A percentile compares a stretch with the other conserved stretches of the same genome.
phyloP scores from a whole-genome alignment of 176 grass and related monocot genomes.

The Musa troglodytarum region DNA sequence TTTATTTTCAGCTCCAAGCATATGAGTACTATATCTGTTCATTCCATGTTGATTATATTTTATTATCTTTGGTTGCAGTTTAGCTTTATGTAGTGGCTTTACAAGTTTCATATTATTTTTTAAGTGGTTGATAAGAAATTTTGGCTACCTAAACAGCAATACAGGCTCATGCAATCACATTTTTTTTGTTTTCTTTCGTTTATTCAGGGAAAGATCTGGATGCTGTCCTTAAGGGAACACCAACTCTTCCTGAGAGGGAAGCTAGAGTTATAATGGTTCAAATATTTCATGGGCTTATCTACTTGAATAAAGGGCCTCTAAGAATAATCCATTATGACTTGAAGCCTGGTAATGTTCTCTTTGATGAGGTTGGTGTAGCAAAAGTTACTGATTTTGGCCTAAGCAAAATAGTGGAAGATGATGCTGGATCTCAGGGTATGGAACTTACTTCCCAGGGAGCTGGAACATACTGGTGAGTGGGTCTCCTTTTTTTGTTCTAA shows the following conservation, averaged over 20 bases:
- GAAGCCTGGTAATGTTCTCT: constrained; percentile 96
- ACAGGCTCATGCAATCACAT: constrained; percentile 22
- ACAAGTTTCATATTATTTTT: not conserved
- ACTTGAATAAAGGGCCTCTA: constrained; percentile 93
- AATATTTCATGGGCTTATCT: constrained; percentile 95
- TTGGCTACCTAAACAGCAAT: not conserved
- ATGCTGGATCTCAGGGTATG: constrained; percentile 99
- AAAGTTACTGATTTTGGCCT: constrained; percentile 99
- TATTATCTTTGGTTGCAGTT: no score
- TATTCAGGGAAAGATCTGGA: constrained; percentile 93
- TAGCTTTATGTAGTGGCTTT: no score
- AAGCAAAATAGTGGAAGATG: constrained; percentile 99
- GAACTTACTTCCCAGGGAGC: constrained; percentile 97
- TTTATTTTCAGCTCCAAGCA: no score
- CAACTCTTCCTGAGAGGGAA: constrained; percentile 96
- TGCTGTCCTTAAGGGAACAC: constrained; percentile 88
- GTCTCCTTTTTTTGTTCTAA: not conserved
- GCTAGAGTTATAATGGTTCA: constrained; percentile 98
- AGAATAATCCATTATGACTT: constrained; percentile 98
- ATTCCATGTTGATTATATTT: no score
- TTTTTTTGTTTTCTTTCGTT: constrained; percentile 27
- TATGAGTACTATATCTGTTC: no score
- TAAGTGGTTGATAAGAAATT: not conserved
- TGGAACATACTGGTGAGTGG: constrained; percentile 90
- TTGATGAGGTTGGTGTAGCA: constrained; percentile 84